These are phyloP conservation scores for Rubia balearica DNA, from an alignment of 305 asterid species.

Conservation along the genomic window DNA sequence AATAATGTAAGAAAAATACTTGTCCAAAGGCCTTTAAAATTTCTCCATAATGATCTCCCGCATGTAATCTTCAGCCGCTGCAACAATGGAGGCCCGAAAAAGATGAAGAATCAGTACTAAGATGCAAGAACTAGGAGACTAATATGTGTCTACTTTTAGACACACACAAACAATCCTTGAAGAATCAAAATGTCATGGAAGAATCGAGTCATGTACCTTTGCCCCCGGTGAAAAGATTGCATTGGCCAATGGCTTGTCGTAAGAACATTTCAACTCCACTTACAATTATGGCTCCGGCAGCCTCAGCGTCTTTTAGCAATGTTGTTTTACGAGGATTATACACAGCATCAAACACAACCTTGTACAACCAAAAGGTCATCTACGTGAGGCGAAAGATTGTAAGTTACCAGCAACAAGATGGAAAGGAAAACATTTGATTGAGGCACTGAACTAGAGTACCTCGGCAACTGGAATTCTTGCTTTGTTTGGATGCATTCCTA, in stretches of 20 bases:
- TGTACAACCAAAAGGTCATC: conserved; percentile 31
- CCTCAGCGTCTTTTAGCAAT: conserved; percentile 51
- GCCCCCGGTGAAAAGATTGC: conserved; percentile 49
- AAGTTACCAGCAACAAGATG: background rate
- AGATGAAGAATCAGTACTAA: background rate
- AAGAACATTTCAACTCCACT: conserved; percentile 74
- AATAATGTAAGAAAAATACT: background rate
- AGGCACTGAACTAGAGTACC: conserved; percentile 22
- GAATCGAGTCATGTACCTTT: conserved; percentile 28
- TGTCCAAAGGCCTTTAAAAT: conserved; percentile 18
- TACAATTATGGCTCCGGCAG: conserved; percentile 54
- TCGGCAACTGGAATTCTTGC: conserved; percentile 44
- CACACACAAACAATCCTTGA: background rate
- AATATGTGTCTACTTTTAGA: background rate
- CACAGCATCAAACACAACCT: conserved; percentile 58
- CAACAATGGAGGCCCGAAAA: conserved; percentile 11
- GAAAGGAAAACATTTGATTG: background rate
- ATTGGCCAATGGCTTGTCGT: conserved; percentile 60
- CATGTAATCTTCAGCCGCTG: conserved; percentile 56
- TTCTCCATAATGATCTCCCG: conserved; percentile 31
- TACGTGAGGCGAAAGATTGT: conserved; percentile 1
- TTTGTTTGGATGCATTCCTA: conserved; percentile 64
- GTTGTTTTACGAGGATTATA: conserved; percentile 55
- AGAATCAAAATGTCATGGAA: background rate
- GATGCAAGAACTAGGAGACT: background rate